Evolutionary conservation across 2,329 filamentous ascomycete species (phyloP).

Genomic region (Penicillium sp.): DNA sequence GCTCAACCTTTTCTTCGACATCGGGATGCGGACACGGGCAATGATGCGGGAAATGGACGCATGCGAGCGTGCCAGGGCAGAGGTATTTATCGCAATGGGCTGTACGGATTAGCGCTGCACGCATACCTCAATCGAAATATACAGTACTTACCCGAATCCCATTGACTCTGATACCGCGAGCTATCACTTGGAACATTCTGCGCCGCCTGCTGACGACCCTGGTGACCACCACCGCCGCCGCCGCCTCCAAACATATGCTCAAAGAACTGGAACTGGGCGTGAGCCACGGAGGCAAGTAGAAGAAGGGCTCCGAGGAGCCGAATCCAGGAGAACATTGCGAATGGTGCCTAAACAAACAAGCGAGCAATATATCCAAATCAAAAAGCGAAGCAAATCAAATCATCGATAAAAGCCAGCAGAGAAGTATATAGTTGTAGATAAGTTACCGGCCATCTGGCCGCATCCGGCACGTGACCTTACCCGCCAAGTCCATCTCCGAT

Average conservation of each 20-base stretch:
- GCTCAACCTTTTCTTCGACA: slow-evolving; percentile 66
- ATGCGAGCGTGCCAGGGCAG: slow-evolving; percentile 85
- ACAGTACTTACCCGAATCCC: no score
- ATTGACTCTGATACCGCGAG: no score
- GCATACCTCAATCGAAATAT: no score
- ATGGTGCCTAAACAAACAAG: no score
- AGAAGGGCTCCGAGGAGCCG: slow-evolving; percentile 42
- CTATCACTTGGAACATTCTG: slow-evolving; percentile 79
- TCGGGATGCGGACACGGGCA: slow-evolving; percentile 80
- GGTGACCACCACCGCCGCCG: slow-evolving; percentile 48
- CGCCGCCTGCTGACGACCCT: slow-evolving; percentile 49
- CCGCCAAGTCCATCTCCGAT: no score
- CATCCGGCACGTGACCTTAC: no score
- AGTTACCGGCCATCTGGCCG: no score
- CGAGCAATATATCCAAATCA: no score
- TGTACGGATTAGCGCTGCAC: slow-evolving; percentile 35
- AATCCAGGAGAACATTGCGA: no score
- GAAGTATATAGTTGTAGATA: no score
- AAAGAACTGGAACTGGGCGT: slow-evolving; percentile 92
- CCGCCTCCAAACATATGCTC: slow-evolving; percentile 84
- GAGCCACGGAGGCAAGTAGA: slow-evolving; percentile 50
- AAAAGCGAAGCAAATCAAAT: slow-evolving; percentile 25
- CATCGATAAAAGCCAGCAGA: no score
- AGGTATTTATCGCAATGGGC: slow-evolving; percentile 85
- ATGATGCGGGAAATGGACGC: slow-evolving; percentile 92